Base-by-base conservation (phyloP, 352 stramenopile genomes). In the Phytopythium boreale region DNA sequence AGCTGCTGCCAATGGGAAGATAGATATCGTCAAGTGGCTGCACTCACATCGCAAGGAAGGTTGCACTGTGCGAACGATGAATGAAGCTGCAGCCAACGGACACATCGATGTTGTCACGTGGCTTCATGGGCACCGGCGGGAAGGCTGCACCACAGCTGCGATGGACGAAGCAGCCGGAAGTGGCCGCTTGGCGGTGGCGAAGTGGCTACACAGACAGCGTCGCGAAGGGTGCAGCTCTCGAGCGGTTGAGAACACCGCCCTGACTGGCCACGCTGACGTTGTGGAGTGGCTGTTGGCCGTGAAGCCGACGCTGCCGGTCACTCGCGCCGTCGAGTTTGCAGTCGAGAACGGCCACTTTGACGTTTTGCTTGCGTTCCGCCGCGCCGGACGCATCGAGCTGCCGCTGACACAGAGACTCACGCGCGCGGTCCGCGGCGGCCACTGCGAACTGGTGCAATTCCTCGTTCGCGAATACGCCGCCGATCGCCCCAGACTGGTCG, bases 91-190 rank as follows among this genome's bases (percentile, higher is more conserved):
- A 34, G 19, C 26, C 19, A 37, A 19, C 17, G 55, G 55, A 14
- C 43, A 62, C 31, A 24, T 70, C 11, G 58, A 66, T 20, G 52
- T 66, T 2, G 59, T 71, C 4, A n/a, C 51, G 2, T 71, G 66
- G 61, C 61, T 71, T 1, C 61, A 68, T 11, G 24, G 1, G 12
- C n/a, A 68, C 37, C 66, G 66, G 7, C 19, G 47, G 1, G 66
- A 71, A 59, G 64, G 64, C 31, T 70, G 64, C 19, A 47, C 34
- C 14, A n/a, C 29, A 0, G 26, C 22, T 2, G 55, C 55, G 17
- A 60, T 60, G 34, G 27, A 46, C 36, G 24, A 31, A 49, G 53
- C 53, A 31, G 53, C 53, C 24, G 53, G 22, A 9, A 59, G 46
- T 34, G 29, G 29, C 29, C 7, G 7, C 29, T 34, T 34, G 29